Conservation (phyloP, 306 rosid species). For the Lagenaria siceraria region DNA sequence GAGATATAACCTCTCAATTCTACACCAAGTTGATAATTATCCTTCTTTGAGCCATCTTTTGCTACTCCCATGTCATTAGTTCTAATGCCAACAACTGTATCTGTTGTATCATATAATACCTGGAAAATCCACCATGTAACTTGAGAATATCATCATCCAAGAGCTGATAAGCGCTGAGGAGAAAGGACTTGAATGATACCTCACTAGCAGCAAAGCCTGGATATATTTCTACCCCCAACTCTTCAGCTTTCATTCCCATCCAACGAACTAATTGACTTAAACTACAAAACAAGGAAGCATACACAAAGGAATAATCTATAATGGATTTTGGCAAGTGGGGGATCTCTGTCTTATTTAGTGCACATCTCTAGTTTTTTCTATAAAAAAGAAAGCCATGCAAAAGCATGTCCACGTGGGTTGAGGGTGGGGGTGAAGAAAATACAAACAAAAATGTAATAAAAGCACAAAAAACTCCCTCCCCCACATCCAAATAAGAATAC, state of each 20-base stretch:
- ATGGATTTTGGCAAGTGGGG: neutral
- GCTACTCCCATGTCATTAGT: conserved; percentile 93
- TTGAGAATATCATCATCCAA: conserved; percentile 6
- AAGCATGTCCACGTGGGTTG: neutral
- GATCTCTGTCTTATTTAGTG: neutral
- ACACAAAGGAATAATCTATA: neutral
- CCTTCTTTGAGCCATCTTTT: conserved; percentile 89
- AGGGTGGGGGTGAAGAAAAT: neutral
- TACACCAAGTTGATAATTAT: conserved; percentile 67
- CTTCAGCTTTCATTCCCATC: conserved; percentile 96
- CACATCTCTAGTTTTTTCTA: neutral
- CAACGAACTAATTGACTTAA: conserved; percentile 86
- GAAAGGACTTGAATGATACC: conserved; percentile 32
- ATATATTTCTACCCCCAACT: conserved; percentile 87
- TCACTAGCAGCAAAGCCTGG: conserved; percentile 96
- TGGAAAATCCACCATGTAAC: conserved; percentile 20
- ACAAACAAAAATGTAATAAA: neutral
- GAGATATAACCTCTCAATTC: conserved; percentile 56
- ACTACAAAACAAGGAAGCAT: conserved; percentile 32
- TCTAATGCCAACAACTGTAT: conserved; percentile 64
- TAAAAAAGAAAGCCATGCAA: neutral
- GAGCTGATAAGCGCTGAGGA: conserved; percentile 3
- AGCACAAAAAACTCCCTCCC: neutral
- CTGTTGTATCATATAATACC: conserved; percentile 60
- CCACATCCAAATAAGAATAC: neutral